These are phyloP conservation scores for Lactarius quietus DNA, from an alignment of 768 basidiomycete genomes.

Conservation along the genomic window DNA sequence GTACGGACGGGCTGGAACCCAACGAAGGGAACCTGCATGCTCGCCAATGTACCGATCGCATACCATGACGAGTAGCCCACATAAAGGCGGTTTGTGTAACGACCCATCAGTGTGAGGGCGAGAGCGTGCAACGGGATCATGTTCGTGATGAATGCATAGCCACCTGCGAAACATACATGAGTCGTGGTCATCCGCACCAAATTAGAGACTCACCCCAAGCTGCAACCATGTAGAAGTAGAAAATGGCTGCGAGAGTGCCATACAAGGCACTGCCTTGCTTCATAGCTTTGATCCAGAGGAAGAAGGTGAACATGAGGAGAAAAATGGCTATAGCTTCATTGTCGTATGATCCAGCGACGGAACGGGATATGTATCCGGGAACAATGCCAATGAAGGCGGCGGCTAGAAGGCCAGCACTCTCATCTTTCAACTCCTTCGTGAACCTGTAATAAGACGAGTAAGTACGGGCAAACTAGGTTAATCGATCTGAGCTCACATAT, in stretches of 20 bases:
- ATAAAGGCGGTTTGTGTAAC: slow-evolving; percentile 89
- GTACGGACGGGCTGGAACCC: slow-evolving; percentile 98
- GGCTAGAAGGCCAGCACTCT: slow-evolving; percentile 93
- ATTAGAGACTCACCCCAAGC: slow-evolving; percentile 77
- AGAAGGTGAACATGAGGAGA: slow-evolving; percentile 99
- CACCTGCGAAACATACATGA: slow-evolving; percentile 47
- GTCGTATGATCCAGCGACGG: slow-evolving; percentile 98
- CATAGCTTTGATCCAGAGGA: slow-evolving; percentile 92
- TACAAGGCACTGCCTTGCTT: slow-evolving; percentile 92
- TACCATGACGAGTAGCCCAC: slow-evolving; percentile 98
- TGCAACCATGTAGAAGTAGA: slow-evolving; percentile 99
- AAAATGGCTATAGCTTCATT: slow-evolving; percentile 99
- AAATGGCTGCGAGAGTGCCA: slow-evolving; percentile 86
- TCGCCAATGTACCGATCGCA: slow-evolving; percentile 91
- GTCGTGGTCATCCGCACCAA: not conserved
- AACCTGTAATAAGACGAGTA: slow-evolving; percentile 52
- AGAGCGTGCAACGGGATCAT: slow-evolving; percentile 98
- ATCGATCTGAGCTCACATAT: slow-evolving; percentile 53
- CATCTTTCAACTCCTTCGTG: slow-evolving; percentile 94
- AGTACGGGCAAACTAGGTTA: not conserved
- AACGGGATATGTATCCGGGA: slow-evolving; percentile 98
- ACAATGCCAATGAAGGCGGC: slow-evolving; percentile 98
- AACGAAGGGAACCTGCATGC: slow-evolving; percentile 99
- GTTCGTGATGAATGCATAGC: slow-evolving; percentile 99
- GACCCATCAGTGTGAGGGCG: slow-evolving; percentile 94